These are phyloP conservation scores for Fusarium armeniacum DNA, from an alignment of 2,329 filamentous ascomycete genomes.

Conservation along the genomic window DNA sequence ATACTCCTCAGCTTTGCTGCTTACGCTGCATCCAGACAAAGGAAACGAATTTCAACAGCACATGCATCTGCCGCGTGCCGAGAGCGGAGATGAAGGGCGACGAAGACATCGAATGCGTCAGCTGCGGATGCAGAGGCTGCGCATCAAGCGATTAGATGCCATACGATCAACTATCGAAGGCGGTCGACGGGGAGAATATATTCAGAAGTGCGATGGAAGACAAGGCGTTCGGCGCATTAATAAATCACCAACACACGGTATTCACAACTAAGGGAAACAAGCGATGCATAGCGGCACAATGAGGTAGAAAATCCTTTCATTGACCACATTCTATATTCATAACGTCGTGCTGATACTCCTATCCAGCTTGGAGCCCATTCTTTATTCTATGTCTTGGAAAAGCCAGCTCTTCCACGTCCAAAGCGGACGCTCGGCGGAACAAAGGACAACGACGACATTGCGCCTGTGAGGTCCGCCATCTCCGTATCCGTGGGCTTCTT, in stretches of 20 bases:
- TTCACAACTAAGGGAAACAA: conserved; percentile 22
- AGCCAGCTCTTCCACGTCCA: conserved; percentile 69
- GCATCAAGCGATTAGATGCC: conserved; percentile 79
- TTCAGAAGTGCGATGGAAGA: conserved; percentile 22
- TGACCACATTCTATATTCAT: conserved; percentile 50
- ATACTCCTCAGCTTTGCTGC: conserved; percentile 80
- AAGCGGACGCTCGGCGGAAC: conserved; percentile 77
- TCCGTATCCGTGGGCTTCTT: conserved; percentile 60
- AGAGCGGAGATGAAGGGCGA: conserved; percentile 90
- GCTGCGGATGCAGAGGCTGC: conserved; percentile 93
- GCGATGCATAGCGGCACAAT: conserved; percentile 35
- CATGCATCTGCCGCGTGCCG: conserved; percentile 96
- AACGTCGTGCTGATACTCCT: conserved; percentile 54
- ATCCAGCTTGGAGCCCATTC: conserved; percentile 41
- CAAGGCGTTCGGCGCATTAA: conserved; percentile 48
- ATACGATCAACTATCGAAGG: background rate
- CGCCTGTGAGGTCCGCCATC: conserved; percentile 74
- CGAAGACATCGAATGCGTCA: conserved; percentile 92
- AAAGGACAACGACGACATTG: conserved; percentile 80
- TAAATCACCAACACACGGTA: conserved; percentile 26
- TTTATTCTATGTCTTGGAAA: conserved; percentile 61
- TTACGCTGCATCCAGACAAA: conserved; percentile 98
- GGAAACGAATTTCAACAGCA: conserved; percentile 98
- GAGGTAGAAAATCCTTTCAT: conserved; percentile 57
- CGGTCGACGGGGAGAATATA: background rate